A percentile compares a stretch with the other conserved stretches of the same genome.
Evolutionary conservation across 768 basidiomycete species (phyloP).

Genomic region (Serendipita sp.): DNA sequence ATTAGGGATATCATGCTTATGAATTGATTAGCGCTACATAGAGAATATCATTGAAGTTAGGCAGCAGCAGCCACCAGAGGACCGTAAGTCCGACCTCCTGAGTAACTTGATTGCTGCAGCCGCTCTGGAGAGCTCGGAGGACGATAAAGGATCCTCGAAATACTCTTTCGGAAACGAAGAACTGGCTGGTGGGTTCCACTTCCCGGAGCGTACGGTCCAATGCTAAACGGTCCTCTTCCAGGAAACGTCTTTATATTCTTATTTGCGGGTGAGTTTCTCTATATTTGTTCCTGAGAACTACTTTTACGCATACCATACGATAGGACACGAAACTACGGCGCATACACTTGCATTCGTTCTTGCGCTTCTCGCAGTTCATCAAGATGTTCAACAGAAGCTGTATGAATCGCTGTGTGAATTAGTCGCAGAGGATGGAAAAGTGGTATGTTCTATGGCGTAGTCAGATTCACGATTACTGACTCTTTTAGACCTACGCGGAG

Average conservation of each 20-base stretch:
- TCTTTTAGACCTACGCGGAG: not conserved
- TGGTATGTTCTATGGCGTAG: not conserved
- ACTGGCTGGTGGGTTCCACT: not conserved
- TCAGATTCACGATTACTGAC: not conserved
- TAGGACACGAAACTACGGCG: constrained; percentile 15
- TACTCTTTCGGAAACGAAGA: not conserved
- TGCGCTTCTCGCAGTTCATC: constrained; percentile 16
- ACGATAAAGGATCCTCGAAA: not conserved
- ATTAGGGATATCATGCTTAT: not conserved
- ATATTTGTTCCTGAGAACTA: not conserved
- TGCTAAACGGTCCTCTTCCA: not conserved
- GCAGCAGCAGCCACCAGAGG: not conserved
- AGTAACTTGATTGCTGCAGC: not conserved
- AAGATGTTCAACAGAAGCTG: constrained; percentile 13
- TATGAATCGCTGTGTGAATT: not conserved
- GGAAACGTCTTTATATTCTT: constrained; percentile 2
- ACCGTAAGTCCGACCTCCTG: not conserved
- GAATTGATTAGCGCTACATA: not conserved
- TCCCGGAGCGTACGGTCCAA: not conserved
- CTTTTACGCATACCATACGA: not conserved
- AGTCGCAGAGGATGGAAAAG: not conserved
- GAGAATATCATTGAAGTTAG: not conserved
- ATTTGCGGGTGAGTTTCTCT: not conserved
- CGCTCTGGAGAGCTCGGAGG: constrained; percentile 15
- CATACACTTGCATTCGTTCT: constrained; percentile 15